phyloP scores from a whole-genome alignment of 805 yeast genomes.

The Zygoascus bituminiphila region DNA sequence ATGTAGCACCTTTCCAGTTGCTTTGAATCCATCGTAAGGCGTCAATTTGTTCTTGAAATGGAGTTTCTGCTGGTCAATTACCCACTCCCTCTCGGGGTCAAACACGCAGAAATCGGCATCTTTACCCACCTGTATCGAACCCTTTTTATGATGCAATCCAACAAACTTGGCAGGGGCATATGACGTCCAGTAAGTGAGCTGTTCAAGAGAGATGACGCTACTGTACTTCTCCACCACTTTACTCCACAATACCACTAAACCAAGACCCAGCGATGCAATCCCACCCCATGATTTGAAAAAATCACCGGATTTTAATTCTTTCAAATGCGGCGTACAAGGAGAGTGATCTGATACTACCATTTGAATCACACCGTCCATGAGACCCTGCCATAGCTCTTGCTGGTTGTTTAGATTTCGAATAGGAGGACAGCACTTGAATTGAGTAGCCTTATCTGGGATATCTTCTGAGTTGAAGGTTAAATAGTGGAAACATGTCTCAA shows the following conservation, averaged over 20 bases:
- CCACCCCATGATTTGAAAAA: conserved; percentile 97
- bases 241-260: conserved; percentile 73
- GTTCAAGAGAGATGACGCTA: conserved; percentile 41
- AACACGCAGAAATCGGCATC: conserved; percentile 88
- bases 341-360: conserved; percentile 94
- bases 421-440: conserved; percentile 93
- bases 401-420: conserved; percentile 72
- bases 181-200: conserved; percentile 74
- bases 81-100: conserved; percentile 52
- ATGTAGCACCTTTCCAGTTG: conserved; percentile 68
- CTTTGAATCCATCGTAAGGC: conserved; percentile 66
- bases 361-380: conserved; percentile 54
- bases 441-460: conserved; percentile 70
- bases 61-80: conserved; percentile 27
- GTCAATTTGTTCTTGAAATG: conserved; percentile 81
- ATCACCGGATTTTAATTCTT: conserved; percentile 74
- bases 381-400: conserved; percentile 67
- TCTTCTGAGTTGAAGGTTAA: conserved; percentile 68
- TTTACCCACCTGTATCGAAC: conserved; percentile 59
- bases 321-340: conserved; percentile 89
- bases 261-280: conserved; percentile 85
- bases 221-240: conserved; percentile 35
- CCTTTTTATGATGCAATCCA: conserved; percentile 67
- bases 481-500: conserved; percentile 94
- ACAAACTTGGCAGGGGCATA: conserved; percentile 79